These are phyloP conservation scores for Fusarium avenaceum DNA, from an alignment of 2,329 filamentous ascomycete species.

Conservation along the genomic window DNA sequence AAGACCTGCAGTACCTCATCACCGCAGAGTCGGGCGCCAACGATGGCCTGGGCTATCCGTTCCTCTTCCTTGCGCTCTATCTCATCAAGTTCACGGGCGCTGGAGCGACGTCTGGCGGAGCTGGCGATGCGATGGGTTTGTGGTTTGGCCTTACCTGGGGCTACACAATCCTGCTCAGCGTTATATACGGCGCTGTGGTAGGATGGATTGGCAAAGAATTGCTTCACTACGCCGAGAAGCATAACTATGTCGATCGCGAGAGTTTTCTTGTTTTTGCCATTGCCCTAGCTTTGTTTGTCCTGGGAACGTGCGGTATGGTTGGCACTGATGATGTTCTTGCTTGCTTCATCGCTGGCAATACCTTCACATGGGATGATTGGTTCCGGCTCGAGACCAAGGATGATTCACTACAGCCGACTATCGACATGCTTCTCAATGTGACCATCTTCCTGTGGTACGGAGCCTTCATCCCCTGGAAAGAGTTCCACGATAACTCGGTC, in stretches of 20 bases:
- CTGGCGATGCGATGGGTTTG: constrained; percentile 75
- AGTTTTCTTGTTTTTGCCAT: constrained; percentile 91
- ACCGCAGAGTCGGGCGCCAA: constrained; percentile 89
- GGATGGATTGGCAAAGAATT: constrained; percentile 87
- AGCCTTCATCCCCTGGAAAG: constrained; percentile 83
- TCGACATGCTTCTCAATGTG: constrained; percentile 94
- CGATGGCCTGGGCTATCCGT: constrained; percentile 90
- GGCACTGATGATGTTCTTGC: constrained; percentile 91
- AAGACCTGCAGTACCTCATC: constrained; percentile 83
- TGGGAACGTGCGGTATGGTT: constrained; percentile 87
- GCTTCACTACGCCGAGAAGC: constrained; percentile 86
- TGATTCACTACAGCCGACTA: constrained; percentile 92
- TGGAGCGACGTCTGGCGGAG: constrained; percentile 70
- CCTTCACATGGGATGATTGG: constrained; percentile 95
- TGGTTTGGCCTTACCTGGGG: constrained; percentile 91
- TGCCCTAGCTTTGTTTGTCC: constrained; percentile 85
- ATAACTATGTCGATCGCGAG: constrained; percentile 85
- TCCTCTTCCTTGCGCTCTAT: constrained; percentile 87
- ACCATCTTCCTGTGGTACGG: constrained; percentile 93
- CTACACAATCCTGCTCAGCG: constrained; percentile 84
- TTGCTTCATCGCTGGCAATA: constrained; percentile 92
- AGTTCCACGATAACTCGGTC: constrained; percentile 75
- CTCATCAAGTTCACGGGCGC: constrained; percentile 77
- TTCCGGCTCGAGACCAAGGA: constrained; percentile 90
- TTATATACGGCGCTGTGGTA: constrained; percentile 80